Conservation (phyloP, 345 rosid species). For the Syzygium aqueum region DNA sequence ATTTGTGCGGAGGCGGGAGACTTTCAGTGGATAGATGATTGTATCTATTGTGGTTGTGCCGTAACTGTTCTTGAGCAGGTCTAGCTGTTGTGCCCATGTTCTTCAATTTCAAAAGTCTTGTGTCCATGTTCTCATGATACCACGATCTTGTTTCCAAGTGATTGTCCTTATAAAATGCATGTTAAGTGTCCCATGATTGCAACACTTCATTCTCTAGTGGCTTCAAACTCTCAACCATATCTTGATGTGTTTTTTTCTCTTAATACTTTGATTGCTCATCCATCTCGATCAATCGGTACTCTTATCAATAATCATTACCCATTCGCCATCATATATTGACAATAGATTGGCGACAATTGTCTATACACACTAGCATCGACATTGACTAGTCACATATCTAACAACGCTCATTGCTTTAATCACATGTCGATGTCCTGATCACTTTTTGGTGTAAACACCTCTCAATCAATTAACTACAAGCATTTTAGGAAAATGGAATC, state of each 20-base stretch:
- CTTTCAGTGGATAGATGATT: too few relatives aligned
- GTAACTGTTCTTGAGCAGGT: too few relatives aligned
- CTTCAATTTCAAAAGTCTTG: too few relatives aligned
- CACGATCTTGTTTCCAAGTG: too few relatives aligned
- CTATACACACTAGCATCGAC: background rate
- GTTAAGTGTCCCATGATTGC: background rate
- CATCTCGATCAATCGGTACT: background rate
- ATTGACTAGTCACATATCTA: background rate
- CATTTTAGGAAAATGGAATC: background rate
- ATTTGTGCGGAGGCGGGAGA: too few relatives aligned
- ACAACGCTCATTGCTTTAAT: background rate
- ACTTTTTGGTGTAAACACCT: background rate
- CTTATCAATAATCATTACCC: background rate
- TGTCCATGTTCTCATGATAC: too few relatives aligned
- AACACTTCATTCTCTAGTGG: background rate
- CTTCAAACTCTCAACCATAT: background rate
- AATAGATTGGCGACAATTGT: background rate
- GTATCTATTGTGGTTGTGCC: too few relatives aligned
- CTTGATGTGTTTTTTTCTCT: background rate
- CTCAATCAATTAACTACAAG: background rate
- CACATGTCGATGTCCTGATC: background rate
- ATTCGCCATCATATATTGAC: background rate
- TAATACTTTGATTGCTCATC: accelerated
- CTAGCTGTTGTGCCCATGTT: too few relatives aligned
- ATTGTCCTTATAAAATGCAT: too few relatives aligned